A percentile compares a stretch with the other conserved stretches of the same genome.
These are phyloP conservation scores for Chlamydomonas sphaeroides DNA, from an alignment of 139 green algal species.

Conservation along the genomic window DNA sequence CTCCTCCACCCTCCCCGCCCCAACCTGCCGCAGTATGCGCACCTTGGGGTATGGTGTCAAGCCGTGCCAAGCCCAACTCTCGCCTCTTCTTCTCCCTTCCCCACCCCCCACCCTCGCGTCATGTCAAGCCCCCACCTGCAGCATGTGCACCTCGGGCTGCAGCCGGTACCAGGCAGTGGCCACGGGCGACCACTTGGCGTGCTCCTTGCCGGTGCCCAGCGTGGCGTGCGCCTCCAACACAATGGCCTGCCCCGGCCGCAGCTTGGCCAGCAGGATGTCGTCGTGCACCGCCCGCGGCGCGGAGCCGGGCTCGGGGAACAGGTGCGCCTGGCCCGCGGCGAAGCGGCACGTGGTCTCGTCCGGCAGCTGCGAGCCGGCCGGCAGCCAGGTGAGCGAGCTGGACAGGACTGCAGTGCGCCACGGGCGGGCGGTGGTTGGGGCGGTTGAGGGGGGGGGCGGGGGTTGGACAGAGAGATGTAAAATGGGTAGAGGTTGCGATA, in stretches of 20 bases:
- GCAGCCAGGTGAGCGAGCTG: conserved; percentile 84
- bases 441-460: not conserved
- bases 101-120: not conserved
- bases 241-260: conserved; percentile 79
- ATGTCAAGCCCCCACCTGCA: conserved; percentile 56
- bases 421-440: too few relatives aligned
- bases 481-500: too few relatives aligned
- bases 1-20: not conserved
- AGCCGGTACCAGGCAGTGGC: conserved; percentile 95
- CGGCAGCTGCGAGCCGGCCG: conserved; percentile 86
- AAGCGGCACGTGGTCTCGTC: conserved; percentile 86
- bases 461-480: too few relatives aligned
- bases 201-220: conserved; percentile 89
- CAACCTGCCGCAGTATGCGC: too few relatives aligned
- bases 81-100: not conserved
- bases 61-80: too few relatives aligned
- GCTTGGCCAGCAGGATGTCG: conserved; percentile 95
- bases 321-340: conserved; percentile 59
- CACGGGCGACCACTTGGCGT: conserved; percentile 99
- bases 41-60: too few relatives aligned
- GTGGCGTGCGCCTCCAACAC: conserved; percentile 92
- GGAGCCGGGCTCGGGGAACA: conserved; percentile 28
- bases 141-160: conserved; percentile 84
- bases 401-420: conserved; percentile 76
- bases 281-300: conserved; percentile 67